These are phyloP conservation scores for Cudoniella acicularis DNA, from an alignment of 495 filamentous ascomycete genomes.

Conservation along the genomic window DNA sequence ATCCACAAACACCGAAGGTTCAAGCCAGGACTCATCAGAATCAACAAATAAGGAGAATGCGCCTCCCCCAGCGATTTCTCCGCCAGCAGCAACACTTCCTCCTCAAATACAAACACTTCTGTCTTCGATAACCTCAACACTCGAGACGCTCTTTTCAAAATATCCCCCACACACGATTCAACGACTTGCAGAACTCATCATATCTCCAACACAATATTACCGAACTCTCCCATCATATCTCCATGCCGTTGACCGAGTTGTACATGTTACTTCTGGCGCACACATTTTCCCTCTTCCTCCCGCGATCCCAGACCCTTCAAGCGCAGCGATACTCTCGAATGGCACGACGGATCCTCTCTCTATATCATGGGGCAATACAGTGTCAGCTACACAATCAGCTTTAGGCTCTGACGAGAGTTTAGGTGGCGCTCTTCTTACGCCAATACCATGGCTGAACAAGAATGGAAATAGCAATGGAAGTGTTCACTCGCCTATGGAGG, in stretches of 20 bases:
- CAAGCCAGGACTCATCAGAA: constrained; percentile 14
- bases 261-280: constrained; percentile 81
- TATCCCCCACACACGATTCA: constrained; percentile 92
- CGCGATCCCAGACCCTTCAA: constrained; percentile 47
- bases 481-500: constrained; percentile 36
- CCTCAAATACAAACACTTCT: constrained; percentile 60
- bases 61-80: constrained; percentile 8
- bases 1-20: constrained; percentile 1
- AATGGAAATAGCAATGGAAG: constrained; percentile 14
- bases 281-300: constrained; percentile 79
- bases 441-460: constrained; percentile 77
- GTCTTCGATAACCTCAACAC: constrained; percentile 59
- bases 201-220: constrained; percentile 75
- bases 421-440: constrained; percentile 87
- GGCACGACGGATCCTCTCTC: constrained; percentile 22
- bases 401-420: constrained; percentile 83
- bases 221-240: constrained; percentile 76
- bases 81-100: constrained; percentile 46
- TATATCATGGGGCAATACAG: constrained; percentile 31
- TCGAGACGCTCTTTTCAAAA: constrained; percentile 62
- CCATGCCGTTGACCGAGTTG: constrained; percentile 84
- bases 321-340: constrained; percentile 33
- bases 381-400: constrained; percentile 25
- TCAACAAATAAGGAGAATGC: constrained; percentile 27
- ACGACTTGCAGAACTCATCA: constrained; percentile 86